Conservation (phyloP, 345 rosid genomes). For the Iberis pinnata region DNA sequence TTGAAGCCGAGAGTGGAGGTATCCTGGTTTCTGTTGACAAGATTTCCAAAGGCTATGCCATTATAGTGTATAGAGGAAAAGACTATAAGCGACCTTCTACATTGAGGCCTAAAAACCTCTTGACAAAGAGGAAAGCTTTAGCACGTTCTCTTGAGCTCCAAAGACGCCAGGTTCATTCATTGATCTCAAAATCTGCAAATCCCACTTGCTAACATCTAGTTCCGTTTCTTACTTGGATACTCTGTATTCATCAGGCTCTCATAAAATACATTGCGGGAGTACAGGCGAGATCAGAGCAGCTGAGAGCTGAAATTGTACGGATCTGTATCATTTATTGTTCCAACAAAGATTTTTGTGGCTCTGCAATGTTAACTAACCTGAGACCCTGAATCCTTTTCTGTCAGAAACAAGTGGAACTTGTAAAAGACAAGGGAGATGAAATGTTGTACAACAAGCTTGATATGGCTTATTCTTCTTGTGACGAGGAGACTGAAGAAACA, state of each 20-base stretch:
- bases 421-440: conserved; percentile 51
- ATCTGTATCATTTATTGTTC: not conserved
- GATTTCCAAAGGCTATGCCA: conserved; percentile 85
- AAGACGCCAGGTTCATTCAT: conserved; percentile 59
- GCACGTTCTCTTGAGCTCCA: conserved; percentile 95
- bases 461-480: conserved; percentile 51
- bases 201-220: not conserved
- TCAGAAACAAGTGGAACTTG: conserved; percentile 61
- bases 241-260: conserved; percentile 55
- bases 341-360: conserved; percentile 2
- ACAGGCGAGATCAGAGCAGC: conserved; percentile 50
- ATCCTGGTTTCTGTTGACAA: conserved; percentile 82
- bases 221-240: conserved; percentile 11
- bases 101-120: conserved; percentile 75
- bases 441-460: conserved; percentile 55
- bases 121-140: conserved; percentile 94
- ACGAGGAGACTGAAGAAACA: conserved; percentile 40
- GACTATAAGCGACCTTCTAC: conserved; percentile 74
- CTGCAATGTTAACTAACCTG: conserved; percentile 7
- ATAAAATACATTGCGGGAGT: conserved; percentile 47
- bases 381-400: conserved; percentile 9
- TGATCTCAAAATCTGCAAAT: conserved; percentile 1
- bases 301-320: conserved; percentile 79
- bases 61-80: conserved; percentile 78
- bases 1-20: conserved; percentile 96